phyloP scores from a whole-genome alignment of 352 stramenopile genomes.

The Plasmopara viticola region DNA sequence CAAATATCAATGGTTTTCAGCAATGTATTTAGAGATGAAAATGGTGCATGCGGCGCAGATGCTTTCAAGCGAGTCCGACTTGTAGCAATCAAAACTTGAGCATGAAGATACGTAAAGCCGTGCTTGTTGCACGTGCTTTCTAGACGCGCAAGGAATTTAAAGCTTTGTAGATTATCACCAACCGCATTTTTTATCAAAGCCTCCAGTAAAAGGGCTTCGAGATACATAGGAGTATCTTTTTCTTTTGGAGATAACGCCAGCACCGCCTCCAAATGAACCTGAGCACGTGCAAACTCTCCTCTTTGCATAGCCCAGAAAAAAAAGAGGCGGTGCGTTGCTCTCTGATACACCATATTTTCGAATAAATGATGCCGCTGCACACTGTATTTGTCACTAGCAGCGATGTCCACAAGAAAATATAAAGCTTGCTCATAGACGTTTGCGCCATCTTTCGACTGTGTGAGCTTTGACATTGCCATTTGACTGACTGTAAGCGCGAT shows the following conservation, averaged over 20 bases:
- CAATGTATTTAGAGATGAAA: conserved; percentile 36
- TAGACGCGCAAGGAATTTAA: conserved; percentile 36
- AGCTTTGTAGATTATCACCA: conserved; percentile 31
- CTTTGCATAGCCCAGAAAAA: conserved; percentile 45
- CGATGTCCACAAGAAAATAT: conserved; percentile 28
- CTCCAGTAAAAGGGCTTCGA: conserved; percentile 37
- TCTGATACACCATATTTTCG: conserved; percentile 34
- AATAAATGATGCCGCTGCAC: conserved; percentile 21
- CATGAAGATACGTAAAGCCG: conserved; percentile 39
- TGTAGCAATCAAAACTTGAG: conserved; percentile 42
- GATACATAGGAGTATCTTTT: conserved; percentile 39
- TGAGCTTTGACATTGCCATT: conserved; percentile 32
- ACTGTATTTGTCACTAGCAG: neutral
- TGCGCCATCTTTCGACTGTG: conserved; percentile 4
- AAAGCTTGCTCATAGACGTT: conserved; percentile 31
- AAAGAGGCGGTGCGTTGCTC: conserved; percentile 42
- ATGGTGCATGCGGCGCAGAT: conserved; percentile 36
- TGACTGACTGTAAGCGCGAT: conserved; percentile 45
- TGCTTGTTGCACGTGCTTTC: conserved; percentile 36
- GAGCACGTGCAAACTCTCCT: conserved; percentile 33
- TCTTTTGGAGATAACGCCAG: conserved; percentile 36
- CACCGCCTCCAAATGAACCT: conserved; percentile 40
- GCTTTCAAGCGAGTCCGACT: conserved; percentile 33
- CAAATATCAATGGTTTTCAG: conserved; percentile 48
- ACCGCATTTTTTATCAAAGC: conserved; percentile 24